phyloP scores from a whole-genome alignment of 805 yeast genomes.

The Lachancea fermentati region DNA sequence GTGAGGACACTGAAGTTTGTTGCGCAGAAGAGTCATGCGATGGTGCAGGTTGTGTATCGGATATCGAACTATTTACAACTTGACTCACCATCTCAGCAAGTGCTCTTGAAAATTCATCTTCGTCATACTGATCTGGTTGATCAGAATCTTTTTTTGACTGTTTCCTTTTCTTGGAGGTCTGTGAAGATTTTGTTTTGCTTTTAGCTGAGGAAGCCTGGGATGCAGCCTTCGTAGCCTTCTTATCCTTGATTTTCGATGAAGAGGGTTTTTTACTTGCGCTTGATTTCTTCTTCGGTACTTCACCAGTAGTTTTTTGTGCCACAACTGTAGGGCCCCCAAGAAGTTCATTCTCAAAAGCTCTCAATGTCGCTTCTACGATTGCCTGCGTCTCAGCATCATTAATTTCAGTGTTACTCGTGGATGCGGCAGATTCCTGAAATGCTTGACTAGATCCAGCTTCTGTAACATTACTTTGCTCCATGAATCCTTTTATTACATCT shows the following conservation, averaged over 20 bases:
- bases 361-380: conserved; percentile 30
- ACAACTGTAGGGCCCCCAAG: conserved; percentile 13
- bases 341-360: conserved; percentile 30
- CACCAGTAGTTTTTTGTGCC: conserved; percentile 2
- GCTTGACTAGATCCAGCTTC: background rate
- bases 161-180: conserved; percentile 21
- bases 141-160: conserved; percentile 9
- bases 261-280: conserved; percentile 5
- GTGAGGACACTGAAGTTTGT: background rate
- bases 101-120: conserved; percentile 45
- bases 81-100: conserved; percentile 51
- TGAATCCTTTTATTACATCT: conserved; percentile 29
- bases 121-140: conserved; percentile 10
- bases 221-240: conserved; percentile 1
- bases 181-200: conserved; percentile 7
- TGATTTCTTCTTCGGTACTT: conserved; percentile 4
- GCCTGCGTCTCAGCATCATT: conserved; percentile 30
- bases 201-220: conserved; percentile 3
- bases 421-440: conserved; percentile 10
- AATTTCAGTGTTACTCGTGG: conserved; percentile 4
- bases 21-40: background rate
- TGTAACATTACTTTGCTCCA: conserved; percentile 15
- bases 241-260: conserved; percentile 3
- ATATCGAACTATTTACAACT: conserved; percentile 40
- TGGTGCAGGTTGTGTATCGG: conserved; percentile 7